Evolutionary conservation across 106 monocot genomes (phyloP), one percentile per base, ranked within the genome.

Genomic region (Dendrobium chrysotoxum): DNA sequence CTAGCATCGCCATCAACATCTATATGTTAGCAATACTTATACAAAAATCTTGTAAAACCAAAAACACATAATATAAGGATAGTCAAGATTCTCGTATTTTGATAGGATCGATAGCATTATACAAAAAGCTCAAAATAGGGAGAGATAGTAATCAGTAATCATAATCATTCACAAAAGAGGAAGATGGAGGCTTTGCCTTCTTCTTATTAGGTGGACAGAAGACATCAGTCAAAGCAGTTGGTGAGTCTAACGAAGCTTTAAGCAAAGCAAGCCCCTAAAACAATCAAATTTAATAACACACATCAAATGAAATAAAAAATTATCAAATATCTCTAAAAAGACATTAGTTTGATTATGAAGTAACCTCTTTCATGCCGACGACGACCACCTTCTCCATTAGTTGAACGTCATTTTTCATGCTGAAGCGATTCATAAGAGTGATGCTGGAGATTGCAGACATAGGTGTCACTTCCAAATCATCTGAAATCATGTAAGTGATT

Each of bases 401-500:
- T 18, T 54, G 77, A 6, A 42, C 13, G 5, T 83, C 85, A 39
- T 78, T 81, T 76, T 77, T 82, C 23, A 84, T 40, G 18, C 67
- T 26, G 38, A 86, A 86, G 45, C 79, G 81, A 55, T 84, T 79
- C 0, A 89, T 75, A 2, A 85, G 64, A 28, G 81, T 72, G 6
- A 89, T 57, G 16, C 75, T 53, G 1, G 86, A 75, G 31, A 84
- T 79, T 13, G 44, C 76, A 3, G 86, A 89, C 83, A 89, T 76
- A 8, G 86, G 89, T 15, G 57, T 26, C 2, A 89, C 80, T 5
- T 26, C 54, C 28, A 89, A 40, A 38, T 88, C 75, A 79, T 89
- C 89, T 73, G 75, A 86, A 20, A 88, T 79, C 81, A 79, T 87
- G 42, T 84, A 87, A n/a, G 72, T 81, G 2, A 81, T 41, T 21